Percentiles rank a stretch among this genome's conserved stretches.
These are phyloP conservation scores for Coemansia sp. DNA, from an alignment of 192 early-diverging fungal species.

Conservation along the genomic window DNA sequence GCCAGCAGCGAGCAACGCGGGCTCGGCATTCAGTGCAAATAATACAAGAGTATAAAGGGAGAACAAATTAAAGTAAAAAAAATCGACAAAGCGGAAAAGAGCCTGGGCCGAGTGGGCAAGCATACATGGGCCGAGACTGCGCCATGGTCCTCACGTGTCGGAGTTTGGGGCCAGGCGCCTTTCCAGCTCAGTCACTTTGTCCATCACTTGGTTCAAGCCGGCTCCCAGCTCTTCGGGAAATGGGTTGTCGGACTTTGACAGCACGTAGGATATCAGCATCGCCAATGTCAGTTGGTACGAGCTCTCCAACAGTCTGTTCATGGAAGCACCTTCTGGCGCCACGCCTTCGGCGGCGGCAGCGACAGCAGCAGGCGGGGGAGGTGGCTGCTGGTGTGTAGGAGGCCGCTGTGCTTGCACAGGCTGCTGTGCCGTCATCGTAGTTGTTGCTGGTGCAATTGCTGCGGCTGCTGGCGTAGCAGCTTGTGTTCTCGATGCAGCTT, in stretches of 20 bases:
- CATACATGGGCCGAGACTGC: too few species aligned
- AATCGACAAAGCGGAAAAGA: too few species aligned
- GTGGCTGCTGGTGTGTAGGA: not conserved
- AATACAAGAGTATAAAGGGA: not conserved
- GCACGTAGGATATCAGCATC: not conserved
- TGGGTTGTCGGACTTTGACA: not conserved
- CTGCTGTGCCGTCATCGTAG: not conserved
- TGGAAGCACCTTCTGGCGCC: not conserved
- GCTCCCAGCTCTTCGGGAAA: not conserved
- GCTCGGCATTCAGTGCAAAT: constrained; percentile 4
- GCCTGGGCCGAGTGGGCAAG: not conserved
- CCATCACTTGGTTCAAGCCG: not conserved
- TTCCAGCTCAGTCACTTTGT: not conserved
- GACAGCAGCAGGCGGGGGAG: too few species aligned
- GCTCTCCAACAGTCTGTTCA: not conserved
- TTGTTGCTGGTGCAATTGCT: not conserved
- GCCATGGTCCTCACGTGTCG: too few species aligned
- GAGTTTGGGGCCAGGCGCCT: not conserved
- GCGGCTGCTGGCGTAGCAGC: not conserved
- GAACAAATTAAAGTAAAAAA: not conserved
- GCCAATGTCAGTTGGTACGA: not conserved
- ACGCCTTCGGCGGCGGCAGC: not conserved
- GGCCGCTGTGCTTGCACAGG: not conserved
- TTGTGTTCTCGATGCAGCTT: not conserved
- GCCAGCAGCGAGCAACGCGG: constrained; percentile 8